Evolutionary conservation across 129 eudicot species (phyloP).

Genomic region (Pseudognaphalium luteoalbum): DNA sequence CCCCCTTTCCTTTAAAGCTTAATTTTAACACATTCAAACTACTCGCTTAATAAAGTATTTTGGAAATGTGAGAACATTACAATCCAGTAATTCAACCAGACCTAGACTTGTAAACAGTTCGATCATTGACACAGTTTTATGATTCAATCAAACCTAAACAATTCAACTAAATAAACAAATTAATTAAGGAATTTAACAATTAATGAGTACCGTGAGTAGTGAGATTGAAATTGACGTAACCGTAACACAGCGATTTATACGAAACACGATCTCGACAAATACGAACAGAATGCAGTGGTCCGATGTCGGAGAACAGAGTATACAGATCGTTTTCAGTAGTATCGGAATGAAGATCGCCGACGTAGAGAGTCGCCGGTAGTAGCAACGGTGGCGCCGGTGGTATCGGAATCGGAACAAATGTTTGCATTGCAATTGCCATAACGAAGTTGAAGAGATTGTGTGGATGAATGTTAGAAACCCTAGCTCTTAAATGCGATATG

Average conservation of each 20-base stretch:
- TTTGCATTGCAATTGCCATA: constrained; percentile 19
- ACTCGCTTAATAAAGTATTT: too few relatives aligned
- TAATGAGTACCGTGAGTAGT: constrained; percentile 45
- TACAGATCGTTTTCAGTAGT: constrained; percentile 42
- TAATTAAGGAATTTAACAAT: background rate
- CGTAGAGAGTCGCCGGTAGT: constrained; percentile 43
- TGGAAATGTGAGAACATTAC: too few relatives aligned
- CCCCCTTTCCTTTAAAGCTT: too few relatives aligned
- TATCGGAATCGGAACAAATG: constrained; percentile 4
- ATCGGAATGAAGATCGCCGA: constrained; percentile 54
- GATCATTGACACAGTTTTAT: background rate
- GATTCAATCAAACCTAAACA: background rate
- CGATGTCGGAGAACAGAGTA: constrained; percentile 28
- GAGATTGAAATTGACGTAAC: constrained; percentile 42
- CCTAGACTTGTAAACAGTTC: background rate
- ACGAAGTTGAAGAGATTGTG: constrained; percentile 10
- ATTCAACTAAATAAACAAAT: too few relatives aligned
- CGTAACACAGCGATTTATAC: constrained; percentile 44
- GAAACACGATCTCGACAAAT: constrained; percentile 49
- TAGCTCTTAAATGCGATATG: constrained; percentile 9
- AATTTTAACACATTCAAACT: too few relatives aligned
- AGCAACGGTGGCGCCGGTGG: background rate
- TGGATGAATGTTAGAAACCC: background rate
- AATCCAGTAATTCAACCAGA: background rate
- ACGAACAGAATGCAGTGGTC: constrained; percentile 45